Percentiles rank a stretch among this genome's conserved stretches.
phyloP scores from a whole-genome alignment of 1,139 yeast genomes.

The Pneumocystis wakefieldiae region DNA sequence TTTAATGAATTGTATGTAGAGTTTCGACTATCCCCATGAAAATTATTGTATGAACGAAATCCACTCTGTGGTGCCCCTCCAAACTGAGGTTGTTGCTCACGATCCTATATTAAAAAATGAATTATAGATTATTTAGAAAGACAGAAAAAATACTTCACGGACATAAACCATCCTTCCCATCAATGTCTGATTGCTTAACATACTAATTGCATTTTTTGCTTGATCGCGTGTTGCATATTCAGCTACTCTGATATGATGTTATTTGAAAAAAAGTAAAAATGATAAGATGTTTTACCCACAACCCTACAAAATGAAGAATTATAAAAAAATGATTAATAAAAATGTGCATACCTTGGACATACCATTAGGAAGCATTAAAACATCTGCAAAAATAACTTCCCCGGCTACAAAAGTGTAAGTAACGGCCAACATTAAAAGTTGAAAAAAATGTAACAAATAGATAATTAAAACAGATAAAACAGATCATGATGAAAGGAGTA shows the following conservation, averaged over 20 bases:
- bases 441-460: background rate
- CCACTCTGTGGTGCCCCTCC: slow-evolving; percentile 8
- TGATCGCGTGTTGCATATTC: slow-evolving; percentile 58
- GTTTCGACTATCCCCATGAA: slow-evolving; percentile 5
- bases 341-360: slow-evolving; percentile 55
- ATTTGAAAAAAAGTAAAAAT: background rate
- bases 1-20: slow-evolving; percentile 4
- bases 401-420: slow-evolving; percentile 32
- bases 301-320: slow-evolving; percentile 1
- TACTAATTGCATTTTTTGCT: slow-evolving; percentile 60
- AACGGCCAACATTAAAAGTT: background rate
- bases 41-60: background rate
- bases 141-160: slow-evolving; percentile 44
- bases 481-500: background rate
- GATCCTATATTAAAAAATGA: slow-evolving; percentile 21
- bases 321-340: background rate
- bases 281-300: slow-evolving; percentile 7
- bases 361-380: slow-evolving; percentile 68
- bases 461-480: background rate
- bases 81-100: slow-evolving; percentile 23
- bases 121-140: slow-evolving; percentile 22
- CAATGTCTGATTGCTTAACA: slow-evolving; percentile 51
- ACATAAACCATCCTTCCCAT: slow-evolving; percentile 77
- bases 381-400: slow-evolving; percentile 69
- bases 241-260: slow-evolving; percentile 42